Percentiles rank a stretch among this genome's conserved stretches.
Evolutionary conservation across 108 stramenopile species (phyloP).

Genomic region (Heterococcus sp.): DNA sequence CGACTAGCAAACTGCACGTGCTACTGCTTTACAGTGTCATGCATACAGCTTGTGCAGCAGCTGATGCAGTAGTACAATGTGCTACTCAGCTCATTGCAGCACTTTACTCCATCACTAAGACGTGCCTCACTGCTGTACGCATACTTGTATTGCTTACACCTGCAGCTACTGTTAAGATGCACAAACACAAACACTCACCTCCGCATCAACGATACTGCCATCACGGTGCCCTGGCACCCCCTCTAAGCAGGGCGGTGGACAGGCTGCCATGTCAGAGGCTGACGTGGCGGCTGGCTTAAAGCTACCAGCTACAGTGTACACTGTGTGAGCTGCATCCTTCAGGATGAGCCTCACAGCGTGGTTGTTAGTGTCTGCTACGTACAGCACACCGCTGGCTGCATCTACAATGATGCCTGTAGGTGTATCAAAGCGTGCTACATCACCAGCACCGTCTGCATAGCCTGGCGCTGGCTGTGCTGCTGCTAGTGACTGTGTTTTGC

Average conservation of each 20-base stretch:
- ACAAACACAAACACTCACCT: not conserved
- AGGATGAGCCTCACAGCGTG: conserved; percentile 58
- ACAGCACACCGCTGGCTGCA: conserved; percentile 50
- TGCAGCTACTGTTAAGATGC: too few species aligned
- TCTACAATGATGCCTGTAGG: conserved; percentile 65
- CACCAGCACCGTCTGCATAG: conserved; percentile 61
- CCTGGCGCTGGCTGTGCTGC: conserved; percentile 68
- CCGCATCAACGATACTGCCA: conserved; percentile 44
- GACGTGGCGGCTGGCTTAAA: conserved; percentile 28
- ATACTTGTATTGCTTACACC: too few species aligned
- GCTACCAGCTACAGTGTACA: conserved; percentile 63
- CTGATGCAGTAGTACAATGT: too few species aligned
- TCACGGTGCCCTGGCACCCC: conserved; percentile 66
- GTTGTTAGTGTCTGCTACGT: conserved; percentile 82
- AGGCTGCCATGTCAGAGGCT: conserved; percentile 4
- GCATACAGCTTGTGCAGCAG: too few species aligned
- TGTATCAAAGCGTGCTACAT: conserved; percentile 62
- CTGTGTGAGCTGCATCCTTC: conserved; percentile 15
- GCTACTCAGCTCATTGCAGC: too few species aligned
- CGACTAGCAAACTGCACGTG: not conserved
- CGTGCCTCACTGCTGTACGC: too few species aligned
- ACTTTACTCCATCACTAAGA: too few species aligned
- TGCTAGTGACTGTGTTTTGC: too few species aligned
- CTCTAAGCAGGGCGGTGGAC: conserved; percentile 62
- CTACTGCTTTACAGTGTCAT: too few species aligned